Evolutionary conservation across 2,329 filamentous ascomycete genomes (phyloP).

Genomic region (Fusarium sulawesiense): DNA sequence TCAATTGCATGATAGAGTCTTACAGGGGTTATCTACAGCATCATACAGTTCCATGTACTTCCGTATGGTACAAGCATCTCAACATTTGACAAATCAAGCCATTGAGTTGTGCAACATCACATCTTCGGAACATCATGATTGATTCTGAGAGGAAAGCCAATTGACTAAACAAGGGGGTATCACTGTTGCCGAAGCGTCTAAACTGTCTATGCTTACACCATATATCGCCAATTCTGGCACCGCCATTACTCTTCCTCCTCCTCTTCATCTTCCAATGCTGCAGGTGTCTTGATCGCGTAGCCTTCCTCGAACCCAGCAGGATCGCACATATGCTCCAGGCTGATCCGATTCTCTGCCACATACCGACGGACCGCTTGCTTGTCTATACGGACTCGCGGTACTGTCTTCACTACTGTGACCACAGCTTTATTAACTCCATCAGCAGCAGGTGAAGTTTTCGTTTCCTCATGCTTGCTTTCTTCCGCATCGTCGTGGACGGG

Average conservation of each 20-base stretch:
- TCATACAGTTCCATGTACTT: neutral
- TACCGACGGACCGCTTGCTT: conserved; percentile 72
- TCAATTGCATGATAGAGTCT: conserved; percentile 15
- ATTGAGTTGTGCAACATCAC: neutral
- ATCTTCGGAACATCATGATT: neutral
- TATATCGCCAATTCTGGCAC: neutral
- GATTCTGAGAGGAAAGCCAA: conserved; percentile 15
- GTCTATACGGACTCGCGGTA: conserved; percentile 63
- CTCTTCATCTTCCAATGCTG: conserved; percentile 50
- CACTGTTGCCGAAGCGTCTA: conserved; percentile 38
- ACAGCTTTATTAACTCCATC: conserved; percentile 44
- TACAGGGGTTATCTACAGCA: neutral
- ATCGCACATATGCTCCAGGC: conserved; percentile 75
- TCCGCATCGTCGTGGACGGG: conserved; percentile 28
- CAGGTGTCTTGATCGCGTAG: conserved; percentile 64
- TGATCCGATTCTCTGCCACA: conserved; percentile 71
- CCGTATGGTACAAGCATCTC: neutral
- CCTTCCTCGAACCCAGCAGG: conserved; percentile 78
- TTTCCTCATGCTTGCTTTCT: conserved; percentile 39
- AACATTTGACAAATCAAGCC: neutral
- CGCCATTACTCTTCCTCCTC: conserved; percentile 38
- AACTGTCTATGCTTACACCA: conserved; percentile 18
- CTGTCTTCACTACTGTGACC: conserved; percentile 47
- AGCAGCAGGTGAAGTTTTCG: conserved; percentile 6
- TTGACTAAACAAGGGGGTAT: conserved; percentile 38